Base-by-base conservation (phyloP, 2,329 filamentous ascomycete species). In the Gaeumannomyces tritici region DNA sequence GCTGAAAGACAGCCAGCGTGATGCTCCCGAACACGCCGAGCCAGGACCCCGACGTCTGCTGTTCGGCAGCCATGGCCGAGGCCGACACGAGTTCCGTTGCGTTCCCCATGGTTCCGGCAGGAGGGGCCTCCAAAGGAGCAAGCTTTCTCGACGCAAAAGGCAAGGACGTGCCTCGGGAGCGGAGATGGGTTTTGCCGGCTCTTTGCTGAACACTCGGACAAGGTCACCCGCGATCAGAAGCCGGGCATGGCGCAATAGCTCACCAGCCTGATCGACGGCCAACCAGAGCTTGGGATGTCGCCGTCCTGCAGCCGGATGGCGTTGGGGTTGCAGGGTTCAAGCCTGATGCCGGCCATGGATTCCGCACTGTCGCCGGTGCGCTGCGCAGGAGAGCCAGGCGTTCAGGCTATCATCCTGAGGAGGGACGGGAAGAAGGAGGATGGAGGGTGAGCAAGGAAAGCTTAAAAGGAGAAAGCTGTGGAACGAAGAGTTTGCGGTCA, bases 11-110 rank as follows among this genome's bases (percentile, higher is more conserved):
- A 65, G 76, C 77, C 64, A 86, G 72, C n/a, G 84, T 75, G 66
- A 85, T 69, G 71, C 79, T 78, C 26, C 80, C 83, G 62, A 87
- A 73, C 61, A 84, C 71, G 27, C 83, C 82, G 57, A 87, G 76
- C 84, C 84, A 87, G 56, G 83, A 80, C 21, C 75, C 76, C 3
- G 78, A 74, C 65, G 74, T 70, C 64, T 77, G 60, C 54, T 57
- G 73, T 55, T 71, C 69, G 64, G 73, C 70, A 56, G 72, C 71
- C 63, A 75, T 71, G 65, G 68, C 77, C 68, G 81, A 71, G 64
- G 74, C 73, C 55, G 77, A 74, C 29, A 75, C 71, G 58, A 77
- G 65, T 26, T 70, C 71, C 60, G 69, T 64, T 7, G 73, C 67
- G 35, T 72, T 68, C 60, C 70, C 72, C 63, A 75, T 68, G 61